These are phyloP conservation scores for Sugiyamaella qingdaonensis DNA, from an alignment of 805 yeast genomes.

Conservation along the genomic window DNA sequence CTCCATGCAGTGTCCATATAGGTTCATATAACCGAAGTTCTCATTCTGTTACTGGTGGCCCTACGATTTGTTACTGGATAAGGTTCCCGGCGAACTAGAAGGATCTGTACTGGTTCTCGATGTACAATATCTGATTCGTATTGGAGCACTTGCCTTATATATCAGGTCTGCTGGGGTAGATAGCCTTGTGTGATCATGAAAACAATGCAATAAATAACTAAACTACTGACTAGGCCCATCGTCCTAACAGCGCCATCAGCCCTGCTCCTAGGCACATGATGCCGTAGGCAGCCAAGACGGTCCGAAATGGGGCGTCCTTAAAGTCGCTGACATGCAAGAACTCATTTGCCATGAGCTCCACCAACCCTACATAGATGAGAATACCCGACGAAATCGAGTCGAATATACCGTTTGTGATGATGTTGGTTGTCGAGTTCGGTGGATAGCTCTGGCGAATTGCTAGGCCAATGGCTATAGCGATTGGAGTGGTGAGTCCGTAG, in stretches of 20 bases:
- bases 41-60: too few species aligned
- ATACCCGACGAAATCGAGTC: slow-evolving; percentile 79
- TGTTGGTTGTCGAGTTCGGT: slow-evolving; percentile 48
- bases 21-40: too few species aligned
- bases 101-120: too few species aligned
- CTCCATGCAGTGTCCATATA: too few species aligned
- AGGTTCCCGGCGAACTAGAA: too few species aligned
- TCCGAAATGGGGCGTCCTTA: slow-evolving; percentile 17
- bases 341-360: slow-evolving; percentile 78
- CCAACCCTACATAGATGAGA: slow-evolving; percentile 68
- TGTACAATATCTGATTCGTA: too few species aligned
- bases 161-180: too few species aligned
- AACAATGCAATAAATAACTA: too few species aligned
- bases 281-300: slow-evolving; percentile 21
- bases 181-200: too few species aligned
- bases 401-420: slow-evolving; percentile 65
- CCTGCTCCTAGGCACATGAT: slow-evolving; percentile 51
- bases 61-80: too few species aligned
- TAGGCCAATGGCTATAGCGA: slow-evolving; percentile 73
- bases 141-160: too few species aligned
- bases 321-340: slow-evolving; percentile 45
- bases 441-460: slow-evolving; percentile 62
- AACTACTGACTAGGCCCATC: slow-evolving; percentile 48
- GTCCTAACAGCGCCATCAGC: slow-evolving; percentile 59
- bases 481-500: slow-evolving; percentile 61